Conservation (phyloP, 352 stramenopile genomes). For the Globisporangium recalcitrans region DNA sequence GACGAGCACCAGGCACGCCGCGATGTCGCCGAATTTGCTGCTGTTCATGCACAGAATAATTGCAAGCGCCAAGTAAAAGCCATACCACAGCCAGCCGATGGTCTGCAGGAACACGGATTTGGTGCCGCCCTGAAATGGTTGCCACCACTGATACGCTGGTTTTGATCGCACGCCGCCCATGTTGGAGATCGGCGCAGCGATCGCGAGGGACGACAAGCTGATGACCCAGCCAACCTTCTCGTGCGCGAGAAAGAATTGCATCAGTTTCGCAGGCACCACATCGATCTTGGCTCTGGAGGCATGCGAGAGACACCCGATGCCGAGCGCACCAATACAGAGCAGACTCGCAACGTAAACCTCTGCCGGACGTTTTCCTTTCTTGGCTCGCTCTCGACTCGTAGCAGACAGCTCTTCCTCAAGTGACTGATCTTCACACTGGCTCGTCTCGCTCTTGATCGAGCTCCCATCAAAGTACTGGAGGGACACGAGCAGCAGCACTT, state of each 20-base stretch:
- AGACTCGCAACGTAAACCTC: conserved; percentile 35
- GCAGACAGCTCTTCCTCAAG: too few species aligned
- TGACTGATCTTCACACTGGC: background rate
- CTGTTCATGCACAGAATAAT: conserved; percentile 44
- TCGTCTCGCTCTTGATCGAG: background rate
- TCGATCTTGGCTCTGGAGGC: conserved; percentile 1
- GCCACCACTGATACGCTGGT: conserved; percentile 34
- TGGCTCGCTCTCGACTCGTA: background rate
- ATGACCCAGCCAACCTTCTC: conserved; percentile 39
- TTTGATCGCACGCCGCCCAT: conserved; percentile 30
- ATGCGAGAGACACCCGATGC: conserved; percentile 24
- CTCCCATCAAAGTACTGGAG: conserved; percentile 37
- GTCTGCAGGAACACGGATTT: conserved; percentile 59
- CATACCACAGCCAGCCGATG: conserved; percentile 57
- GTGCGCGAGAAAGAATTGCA: conserved; percentile 20
- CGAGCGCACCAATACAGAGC: conserved; percentile 25
- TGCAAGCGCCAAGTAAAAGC: conserved; percentile 32
- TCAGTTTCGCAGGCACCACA: background rate
- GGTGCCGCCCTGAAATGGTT: conserved; percentile 49
- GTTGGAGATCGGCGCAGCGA: conserved; percentile 36
- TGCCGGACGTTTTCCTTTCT: conserved; percentile 11
- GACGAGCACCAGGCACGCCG: conserved; percentile 27
- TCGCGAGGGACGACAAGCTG: conserved; percentile 25
- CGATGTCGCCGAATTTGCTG: conserved; percentile 20
- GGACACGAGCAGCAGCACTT: conserved; percentile 41